Conservation (phyloP, 768 basidiomycete genomes). For the Hypholoma fasciculare region DNA sequence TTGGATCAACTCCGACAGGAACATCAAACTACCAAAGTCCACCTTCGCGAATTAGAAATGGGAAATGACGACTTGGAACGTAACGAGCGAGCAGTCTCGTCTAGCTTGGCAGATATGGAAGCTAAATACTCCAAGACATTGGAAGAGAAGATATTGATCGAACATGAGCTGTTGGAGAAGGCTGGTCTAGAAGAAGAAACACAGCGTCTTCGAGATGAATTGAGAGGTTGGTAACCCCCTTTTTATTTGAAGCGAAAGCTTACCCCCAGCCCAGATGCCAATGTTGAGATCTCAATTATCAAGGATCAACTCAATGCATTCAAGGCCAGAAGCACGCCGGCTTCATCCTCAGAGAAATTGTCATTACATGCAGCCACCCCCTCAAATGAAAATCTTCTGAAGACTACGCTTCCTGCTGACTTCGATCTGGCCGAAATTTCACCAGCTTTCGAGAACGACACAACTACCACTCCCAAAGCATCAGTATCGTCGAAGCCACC, state of each 20-base stretch:
- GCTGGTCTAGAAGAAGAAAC: constrained; percentile 87
- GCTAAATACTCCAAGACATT: constrained; percentile 85
- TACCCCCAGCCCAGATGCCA: constrained; percentile 53
- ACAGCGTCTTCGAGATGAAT: constrained; percentile 89
- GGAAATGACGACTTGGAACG: constrained; percentile 97
- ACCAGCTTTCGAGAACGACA: constrained; percentile 24
- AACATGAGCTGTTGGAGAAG: constrained; percentile 93
- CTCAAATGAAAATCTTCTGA: constrained; percentile 23
- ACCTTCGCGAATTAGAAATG: constrained; percentile 89
- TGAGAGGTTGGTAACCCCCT: constrained; percentile 64
- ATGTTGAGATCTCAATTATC: constrained; percentile 80
- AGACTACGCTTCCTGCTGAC: constrained; percentile 23
- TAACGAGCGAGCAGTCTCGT: constrained; percentile 86
- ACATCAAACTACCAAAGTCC: constrained; percentile 67
- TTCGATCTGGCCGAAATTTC: constrained; percentile 27
- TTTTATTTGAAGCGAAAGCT: constrained; percentile 6
- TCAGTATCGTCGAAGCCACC: constrained; percentile 35
- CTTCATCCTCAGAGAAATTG: constrained; percentile 17
- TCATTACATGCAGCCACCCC: constrained; percentile 11
- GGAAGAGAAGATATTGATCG: constrained; percentile 96
- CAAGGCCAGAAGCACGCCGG: constrained; percentile 18
- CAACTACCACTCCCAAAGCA: constrained; percentile 38
- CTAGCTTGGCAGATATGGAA: constrained; percentile 82
- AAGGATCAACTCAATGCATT: constrained; percentile 66
- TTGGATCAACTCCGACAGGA: constrained; percentile 80